Evolutionary conservation across 2,329 filamentous ascomycete genomes (phyloP), one percentile per base, ranked within the genome.

Genomic region (Sarocladium kiliense): DNA sequence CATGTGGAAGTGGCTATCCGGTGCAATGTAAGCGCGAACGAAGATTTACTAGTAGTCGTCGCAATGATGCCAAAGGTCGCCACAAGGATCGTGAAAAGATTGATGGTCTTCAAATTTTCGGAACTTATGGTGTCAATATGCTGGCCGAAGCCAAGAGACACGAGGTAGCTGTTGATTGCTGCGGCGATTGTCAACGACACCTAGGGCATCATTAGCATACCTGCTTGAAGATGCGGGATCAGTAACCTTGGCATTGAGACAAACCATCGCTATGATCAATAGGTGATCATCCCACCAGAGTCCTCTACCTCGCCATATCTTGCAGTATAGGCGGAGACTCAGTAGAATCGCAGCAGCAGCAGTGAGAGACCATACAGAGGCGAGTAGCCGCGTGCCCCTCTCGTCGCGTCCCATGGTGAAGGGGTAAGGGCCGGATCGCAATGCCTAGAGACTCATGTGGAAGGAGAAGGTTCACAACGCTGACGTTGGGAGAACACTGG

Each of bases 211-310:
- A 37, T 18, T n/a, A 32, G 34, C 23, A n/a, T n/a, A n/a, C n/a
- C n/a, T n/a, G n/a, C n/a, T n/a, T n/a, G n/a, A 7, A 47, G 41
- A 25, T 23, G 25, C 3, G 6, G 21, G 19, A n/a, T n/a, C n/a
- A n/a, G n/a, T n/a, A n/a, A n/a, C n/a, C n/a, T n/a, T n/a, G n/a
- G n/a, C n/a, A n/a, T 27, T n/a, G 16, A n/a, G 27, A 66, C 68
- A 34, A 65, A 71, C 69, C 68, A 68, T 70, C 11, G 68, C 61
- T 10, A 58, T 56, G n/a, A 71, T 63, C 47, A 72, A 58, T 16
- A 68, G 47, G 57, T 69, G 65, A 58, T 72, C 70, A 55, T 72
- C 70, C 64, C 68, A 70, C 66, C 68, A 72, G 25, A 72, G 34
- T 45, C 68, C 69, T 34, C 65, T 63, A 1, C 64, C 65, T 12